Evolutionary conservation across 306 rosid genomes (phyloP), one percentile per base, ranked within the genome.

Genomic region (Medicago lupulina): DNA sequence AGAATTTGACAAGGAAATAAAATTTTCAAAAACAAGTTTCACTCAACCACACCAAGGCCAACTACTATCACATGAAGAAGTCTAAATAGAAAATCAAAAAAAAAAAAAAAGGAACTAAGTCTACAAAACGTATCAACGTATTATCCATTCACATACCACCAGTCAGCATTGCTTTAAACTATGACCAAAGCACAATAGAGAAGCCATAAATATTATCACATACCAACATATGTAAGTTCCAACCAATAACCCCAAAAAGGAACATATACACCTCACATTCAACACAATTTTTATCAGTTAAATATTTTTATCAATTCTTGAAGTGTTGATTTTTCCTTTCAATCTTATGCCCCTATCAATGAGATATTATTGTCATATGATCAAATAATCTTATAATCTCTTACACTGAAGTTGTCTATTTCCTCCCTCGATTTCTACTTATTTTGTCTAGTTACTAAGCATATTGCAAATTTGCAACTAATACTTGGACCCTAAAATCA

Each of bases 391-490:
- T 66, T 41, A 18, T 17, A 21, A 39, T 76, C 73, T 65, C 57
- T 60, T 11, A 16, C 49, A 41, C 28, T 57, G 8, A 59, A 66
- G 43, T 16, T 16, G n/a, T 21, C 19, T 51, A 60, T 43, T 49
- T 73, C 74, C 15, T 51, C 31, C 76, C 21, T 39, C 53, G 28
- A 8, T 9, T 73, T 75, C 21, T 40, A 44, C 76, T 23, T 25
- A 23, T 63, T 76, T 60, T 9, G 54, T 58, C 71, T 15, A 67
- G 73, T 66, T 50, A 41, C 57, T 39, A 81, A 58, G 62, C 60
- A 59, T 49, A n/a, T 67, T 70, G 55, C 75, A 72, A 65, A 25
- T n/a, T 67, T 70, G 55, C 75, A 72, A 65, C 38, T n/a, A 71
- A 65, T 36, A 62, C 28, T 49, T 53, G 10, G 44, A 59, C 10